These are phyloP conservation scores for Liriodendron chinense DNA, from an alignment of 164 flowering plant species.

Conservation along the genomic window DNA sequence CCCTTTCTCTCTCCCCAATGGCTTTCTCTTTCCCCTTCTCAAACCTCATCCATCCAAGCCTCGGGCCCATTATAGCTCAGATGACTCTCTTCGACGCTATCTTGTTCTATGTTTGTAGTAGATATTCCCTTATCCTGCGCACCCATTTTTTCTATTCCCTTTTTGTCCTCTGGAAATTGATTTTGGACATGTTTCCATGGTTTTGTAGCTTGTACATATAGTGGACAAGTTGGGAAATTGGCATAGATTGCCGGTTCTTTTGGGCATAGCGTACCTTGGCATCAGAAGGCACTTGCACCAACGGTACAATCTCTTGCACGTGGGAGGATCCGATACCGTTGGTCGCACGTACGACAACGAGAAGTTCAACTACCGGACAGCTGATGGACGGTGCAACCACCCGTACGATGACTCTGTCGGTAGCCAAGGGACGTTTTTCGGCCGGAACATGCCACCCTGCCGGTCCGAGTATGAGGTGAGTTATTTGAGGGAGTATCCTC, in stretches of 20 bases:
- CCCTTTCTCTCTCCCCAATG: neutral
- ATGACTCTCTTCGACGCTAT: slow-evolving; percentile 44
- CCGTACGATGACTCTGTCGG: slow-evolving; percentile 36
- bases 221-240: slow-evolving; percentile 41
- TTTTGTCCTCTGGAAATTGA: neutral
- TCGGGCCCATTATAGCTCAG: slow-evolving; percentile 29
- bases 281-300: slow-evolving; percentile 46
- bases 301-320: slow-evolving; percentile 43
- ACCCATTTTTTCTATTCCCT: neutral
- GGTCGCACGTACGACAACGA: slow-evolving; percentile 27
- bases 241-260: slow-evolving; percentile 45
- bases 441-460: slow-evolving; percentile 47
- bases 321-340: slow-evolving; percentile 17
- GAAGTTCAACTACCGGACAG: slow-evolving; percentile 31
- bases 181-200: neutral
- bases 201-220: slow-evolving; percentile 31
- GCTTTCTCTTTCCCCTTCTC: slow-evolving; percentile 7
- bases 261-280: slow-evolving; percentile 42
- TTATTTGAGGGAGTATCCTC: too few species aligned
- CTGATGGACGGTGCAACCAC: slow-evolving; percentile 43
- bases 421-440: slow-evolving; percentile 46
- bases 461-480: neutral
- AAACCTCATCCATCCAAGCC: slow-evolving; percentile 39
- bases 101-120: slow-evolving; percentile 36
- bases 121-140: neutral